phyloP scores from a whole-genome alignment of 768 basidiomycete genomes.

The Boletus reticulatus region DNA sequence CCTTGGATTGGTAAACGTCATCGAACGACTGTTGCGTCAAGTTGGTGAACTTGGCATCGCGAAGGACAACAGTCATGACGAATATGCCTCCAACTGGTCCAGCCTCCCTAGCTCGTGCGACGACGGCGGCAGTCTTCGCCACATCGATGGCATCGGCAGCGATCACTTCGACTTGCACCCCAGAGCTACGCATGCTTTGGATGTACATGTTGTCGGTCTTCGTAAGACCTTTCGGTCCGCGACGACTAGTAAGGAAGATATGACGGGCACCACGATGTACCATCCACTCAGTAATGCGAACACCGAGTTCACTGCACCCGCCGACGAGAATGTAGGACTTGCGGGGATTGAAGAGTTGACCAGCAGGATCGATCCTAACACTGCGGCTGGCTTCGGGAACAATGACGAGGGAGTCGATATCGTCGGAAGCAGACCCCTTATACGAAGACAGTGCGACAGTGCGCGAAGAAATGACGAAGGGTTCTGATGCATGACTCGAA shows the following conservation, averaged over 20 bases:
- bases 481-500: constrained; percentile 14
- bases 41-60: constrained; percentile 33
- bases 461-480: constrained; percentile 11
- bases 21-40: constrained; percentile 33
- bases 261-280: constrained; percentile 31
- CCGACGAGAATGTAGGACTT: constrained; percentile 22
- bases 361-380: constrained; percentile 23
- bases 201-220: constrained; percentile 30
- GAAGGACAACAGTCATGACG: constrained; percentile 36
- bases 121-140: constrained; percentile 22
- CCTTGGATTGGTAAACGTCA: constrained; percentile 23
- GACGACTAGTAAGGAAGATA: constrained; percentile 30
- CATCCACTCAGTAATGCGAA: constrained; percentile 35
- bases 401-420: constrained; percentile 16
- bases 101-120: constrained; percentile 18
- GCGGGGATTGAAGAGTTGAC: constrained; percentile 31
- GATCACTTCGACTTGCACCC: constrained; percentile 27
- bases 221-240: constrained; percentile 16
- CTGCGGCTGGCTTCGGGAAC: constrained; percentile 5
- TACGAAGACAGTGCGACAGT: constrained; percentile 12
- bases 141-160: constrained; percentile 26
- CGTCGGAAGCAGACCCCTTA: background rate
- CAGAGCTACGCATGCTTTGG: constrained; percentile 19
- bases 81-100: constrained; percentile 33
- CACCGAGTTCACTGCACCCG: constrained; percentile 23